These are phyloP conservation scores for Curvularia sp. DNA, from an alignment of 2,329 filamentous ascomycete species.

Conservation along the genomic window DNA sequence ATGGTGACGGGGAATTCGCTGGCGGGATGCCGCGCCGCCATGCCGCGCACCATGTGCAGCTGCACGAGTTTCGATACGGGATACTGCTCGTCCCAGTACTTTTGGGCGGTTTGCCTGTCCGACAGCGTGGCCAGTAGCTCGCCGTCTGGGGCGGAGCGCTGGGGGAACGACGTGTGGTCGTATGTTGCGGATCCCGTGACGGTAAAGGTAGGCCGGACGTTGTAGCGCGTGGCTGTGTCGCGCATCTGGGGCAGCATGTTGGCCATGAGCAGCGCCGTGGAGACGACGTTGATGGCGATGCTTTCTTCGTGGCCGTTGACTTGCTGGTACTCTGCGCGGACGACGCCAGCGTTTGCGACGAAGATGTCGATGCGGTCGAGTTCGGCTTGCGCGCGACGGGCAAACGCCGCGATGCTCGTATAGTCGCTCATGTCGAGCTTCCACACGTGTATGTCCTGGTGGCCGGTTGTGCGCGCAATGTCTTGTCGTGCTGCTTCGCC, in stretches of 20 bases:
- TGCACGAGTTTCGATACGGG: constrained; percentile 37
- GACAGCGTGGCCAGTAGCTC: constrained; percentile 30
- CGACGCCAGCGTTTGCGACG: constrained; percentile 47
- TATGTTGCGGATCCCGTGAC: constrained; percentile 24
- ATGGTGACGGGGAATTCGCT: constrained; percentile 32
- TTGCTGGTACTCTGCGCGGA: constrained; percentile 22
- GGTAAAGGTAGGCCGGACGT: constrained; percentile 24
- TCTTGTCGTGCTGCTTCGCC: constrained; percentile 37
- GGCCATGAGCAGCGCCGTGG: constrained; percentile 60
- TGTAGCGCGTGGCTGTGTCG: constrained; percentile 25
- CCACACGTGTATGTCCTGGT: constrained; percentile 34
- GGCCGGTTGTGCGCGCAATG: constrained; percentile 29
- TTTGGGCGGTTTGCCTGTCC: constrained; percentile 15
- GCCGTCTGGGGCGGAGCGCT: constrained; percentile 26
- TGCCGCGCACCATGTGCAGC: constrained; percentile 29
- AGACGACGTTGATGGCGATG: constrained; percentile 61
- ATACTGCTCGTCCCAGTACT: constrained; percentile 27
- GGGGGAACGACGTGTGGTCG: constrained; percentile 18
- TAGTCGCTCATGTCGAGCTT: constrained; percentile 35
- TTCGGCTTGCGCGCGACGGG: constrained; percentile 26
- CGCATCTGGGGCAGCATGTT: constrained; percentile 52
- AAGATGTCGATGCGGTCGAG: constrained; percentile 40
- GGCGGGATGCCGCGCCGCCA: constrained; percentile 18
- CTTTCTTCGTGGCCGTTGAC: constrained; percentile 46
- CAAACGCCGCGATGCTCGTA: constrained; percentile 28